These are phyloP conservation scores for Podospora pseudoanserina DNA, from an alignment of 495 filamentous ascomycete genomes.

Conservation along the genomic window DNA sequence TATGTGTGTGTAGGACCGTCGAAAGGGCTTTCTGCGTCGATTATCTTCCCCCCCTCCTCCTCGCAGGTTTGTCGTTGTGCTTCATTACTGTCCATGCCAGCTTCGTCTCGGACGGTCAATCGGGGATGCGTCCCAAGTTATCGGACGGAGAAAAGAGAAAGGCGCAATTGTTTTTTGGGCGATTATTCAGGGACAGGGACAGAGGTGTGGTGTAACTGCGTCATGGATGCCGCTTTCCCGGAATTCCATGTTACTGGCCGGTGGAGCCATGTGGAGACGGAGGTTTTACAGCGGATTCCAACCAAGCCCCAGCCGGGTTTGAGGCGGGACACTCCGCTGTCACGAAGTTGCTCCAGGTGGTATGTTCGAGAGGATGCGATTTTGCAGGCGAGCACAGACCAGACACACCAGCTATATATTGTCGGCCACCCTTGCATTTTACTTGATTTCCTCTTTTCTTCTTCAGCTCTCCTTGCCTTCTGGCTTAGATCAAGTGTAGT, in stretches of 20 bases:
- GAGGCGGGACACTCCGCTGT: not conserved
- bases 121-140: not conserved
- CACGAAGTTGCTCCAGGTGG: not conserved
- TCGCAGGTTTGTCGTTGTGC: not conserved
- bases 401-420: not conserved
- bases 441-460: conserved; percentile 14
- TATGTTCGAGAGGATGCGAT: not conserved
- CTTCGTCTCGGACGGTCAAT: not conserved
- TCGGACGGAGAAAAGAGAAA: not conserved
- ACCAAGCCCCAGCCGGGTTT: not conserved
- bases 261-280: not conserved
- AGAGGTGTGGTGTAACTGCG: not conserved
- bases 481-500: conserved; percentile 97
- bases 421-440: not conserved
- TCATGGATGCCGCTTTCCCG: not conserved
- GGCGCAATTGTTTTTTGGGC: not conserved
- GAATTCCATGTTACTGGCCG: not conserved
- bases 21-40: not conserved
- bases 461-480: conserved; percentile 56
- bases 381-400: too few species aligned
- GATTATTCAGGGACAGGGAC: too few species aligned
- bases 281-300: not conserved
- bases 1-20: not conserved
- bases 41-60: not conserved
- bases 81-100: not conserved